A percentile compares a stretch with the other conserved stretches of the same genome.
Evolutionary conservation across 169 alveolate species (phyloP).

Genomic region (Plasmodium malariae): DNA sequence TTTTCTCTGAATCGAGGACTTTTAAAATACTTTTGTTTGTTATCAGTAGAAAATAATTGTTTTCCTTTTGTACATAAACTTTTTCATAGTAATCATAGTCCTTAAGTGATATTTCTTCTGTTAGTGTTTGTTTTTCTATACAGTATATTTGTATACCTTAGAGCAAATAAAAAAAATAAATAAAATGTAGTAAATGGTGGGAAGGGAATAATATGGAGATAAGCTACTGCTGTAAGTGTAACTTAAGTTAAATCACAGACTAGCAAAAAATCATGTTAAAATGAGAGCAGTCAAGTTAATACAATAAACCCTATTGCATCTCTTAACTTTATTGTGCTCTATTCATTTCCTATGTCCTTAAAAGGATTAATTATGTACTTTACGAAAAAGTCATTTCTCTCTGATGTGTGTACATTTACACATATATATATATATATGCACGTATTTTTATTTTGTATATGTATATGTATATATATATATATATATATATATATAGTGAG

Average conservation of each 20-base stretch:
- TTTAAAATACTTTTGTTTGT: slow-evolving; percentile 55
- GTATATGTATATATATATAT: neutral
- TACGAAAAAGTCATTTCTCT: too few species aligned
- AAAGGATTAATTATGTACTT: too few species aligned
- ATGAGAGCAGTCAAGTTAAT: too few species aligned
- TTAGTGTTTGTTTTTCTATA: slow-evolving; percentile 4
- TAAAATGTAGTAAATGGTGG: neutral
- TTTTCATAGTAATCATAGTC: slow-evolving; percentile 49
- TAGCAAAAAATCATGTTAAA: too few species aligned
- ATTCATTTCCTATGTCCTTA: too few species aligned
- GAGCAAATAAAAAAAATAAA: neutral
- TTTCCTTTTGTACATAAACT: slow-evolving; percentile 41
- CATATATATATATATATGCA: too few species aligned
- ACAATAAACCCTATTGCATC: too few species aligned
- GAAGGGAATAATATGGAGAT: too few species aligned
- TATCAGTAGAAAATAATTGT: slow-evolving; percentile 35
- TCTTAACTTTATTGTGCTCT: too few species aligned
- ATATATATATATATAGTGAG: neutral
- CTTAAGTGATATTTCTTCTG: slow-evolving; percentile 21
- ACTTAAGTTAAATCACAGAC: too few species aligned
- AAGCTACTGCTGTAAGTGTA: too few species aligned
- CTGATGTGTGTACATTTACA: too few species aligned
- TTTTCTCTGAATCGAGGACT: slow-evolving; percentile 47
- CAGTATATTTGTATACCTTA: slow-evolving; percentile 54
- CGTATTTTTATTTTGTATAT: neutral